Percentiles rank a stretch among this genome's conserved stretches.
These are phyloP conservation scores for Oryza meridionalis DNA, from an alignment of 176 grass and related monocot species.

Conservation along the genomic window DNA sequence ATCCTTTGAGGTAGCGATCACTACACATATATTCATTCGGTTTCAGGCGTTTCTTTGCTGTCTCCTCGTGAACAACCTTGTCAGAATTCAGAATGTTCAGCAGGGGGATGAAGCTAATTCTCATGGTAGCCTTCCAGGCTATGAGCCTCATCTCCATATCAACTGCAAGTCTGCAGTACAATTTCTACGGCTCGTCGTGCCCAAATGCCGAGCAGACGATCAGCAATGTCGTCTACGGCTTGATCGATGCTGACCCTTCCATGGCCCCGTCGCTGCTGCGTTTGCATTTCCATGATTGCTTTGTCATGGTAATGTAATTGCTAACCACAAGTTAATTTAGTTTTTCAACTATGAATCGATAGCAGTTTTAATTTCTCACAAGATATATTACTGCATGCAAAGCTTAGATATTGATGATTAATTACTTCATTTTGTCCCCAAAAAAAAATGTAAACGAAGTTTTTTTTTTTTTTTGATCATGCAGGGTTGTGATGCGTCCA, in stretches of 20 bases:
- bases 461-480: background rate
- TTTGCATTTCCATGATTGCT: slow-evolving; percentile 61
- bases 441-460: background rate
- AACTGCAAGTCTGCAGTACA: slow-evolving; percentile 30
- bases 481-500: slow-evolving; percentile 56
- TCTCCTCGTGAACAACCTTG: background rate
- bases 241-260: slow-evolving; percentile 25
- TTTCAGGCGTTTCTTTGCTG: background rate
- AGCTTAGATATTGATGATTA: background rate
- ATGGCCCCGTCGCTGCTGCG: slow-evolving; percentile 42
- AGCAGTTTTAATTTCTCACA: background rate
- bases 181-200: slow-evolving; percentile 51
- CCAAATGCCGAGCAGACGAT: slow-evolving; percentile 44
- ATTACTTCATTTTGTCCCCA: too few species aligned
- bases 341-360: background rate
- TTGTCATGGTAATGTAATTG: slow-evolving; percentile 39
- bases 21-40: too few species aligned
- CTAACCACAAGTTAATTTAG: too few species aligned
- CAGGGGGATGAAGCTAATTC: background rate
- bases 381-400: background rate
- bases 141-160: slow-evolving; percentile 17
- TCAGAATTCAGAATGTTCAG: background rate
- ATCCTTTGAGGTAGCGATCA: too few species aligned
- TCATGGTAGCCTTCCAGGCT: slow-evolving; percentile 32
- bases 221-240: slow-evolving; percentile 21